A percentile compares a stretch with the other conserved stretches of the same genome.
Conservation (phyloP, 169 alveolate genomes). For the Plasmodium malariae region DNA sequence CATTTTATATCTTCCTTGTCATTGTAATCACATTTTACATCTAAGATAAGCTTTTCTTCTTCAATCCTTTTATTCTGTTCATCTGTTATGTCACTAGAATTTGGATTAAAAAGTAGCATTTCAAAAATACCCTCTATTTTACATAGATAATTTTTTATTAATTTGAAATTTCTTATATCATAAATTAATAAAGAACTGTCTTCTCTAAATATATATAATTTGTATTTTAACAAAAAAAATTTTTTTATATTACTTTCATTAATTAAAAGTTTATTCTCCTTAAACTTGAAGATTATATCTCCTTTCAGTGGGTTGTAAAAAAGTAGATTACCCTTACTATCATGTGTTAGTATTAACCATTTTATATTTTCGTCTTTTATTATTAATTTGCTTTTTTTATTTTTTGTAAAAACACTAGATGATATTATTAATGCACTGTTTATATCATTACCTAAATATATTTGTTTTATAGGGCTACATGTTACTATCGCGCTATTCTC, state of each 20-base stretch:
- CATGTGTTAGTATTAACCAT: conserved; percentile 75
- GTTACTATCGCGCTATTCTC: conserved; percentile 7
- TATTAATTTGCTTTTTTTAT: conserved; percentile 40
- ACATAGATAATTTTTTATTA: conserved; percentile 34
- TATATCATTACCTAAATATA: conserved; percentile 36
- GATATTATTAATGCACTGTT: conserved; percentile 59
- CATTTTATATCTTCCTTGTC: conserved; percentile 1
- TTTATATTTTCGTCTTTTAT: conserved; percentile 64
- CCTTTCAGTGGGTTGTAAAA: conserved; percentile 68
- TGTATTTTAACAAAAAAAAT: conserved; percentile 47
- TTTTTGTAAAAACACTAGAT: conserved; percentile 32
- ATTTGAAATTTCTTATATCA: conserved; percentile 31
- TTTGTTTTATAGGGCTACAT: conserved; percentile 56
- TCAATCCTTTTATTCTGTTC: neutral
- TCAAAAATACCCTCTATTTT: conserved; percentile 76
- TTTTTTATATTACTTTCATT: conserved; percentile 56
- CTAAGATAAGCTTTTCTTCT: neutral
- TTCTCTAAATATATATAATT: conserved; percentile 63
- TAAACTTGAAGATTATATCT: conserved; percentile 45
- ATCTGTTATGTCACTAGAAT: neutral
- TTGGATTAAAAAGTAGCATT: conserved; percentile 46
- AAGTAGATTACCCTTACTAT: conserved; percentile 31
- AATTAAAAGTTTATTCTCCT: conserved; percentile 30
- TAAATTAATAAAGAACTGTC: conserved; percentile 72
- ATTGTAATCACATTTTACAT: neutral